Evolutionary conservation across 176 grass and related monocot genomes (phyloP).

Genomic region (Raddia distichophylla): DNA sequence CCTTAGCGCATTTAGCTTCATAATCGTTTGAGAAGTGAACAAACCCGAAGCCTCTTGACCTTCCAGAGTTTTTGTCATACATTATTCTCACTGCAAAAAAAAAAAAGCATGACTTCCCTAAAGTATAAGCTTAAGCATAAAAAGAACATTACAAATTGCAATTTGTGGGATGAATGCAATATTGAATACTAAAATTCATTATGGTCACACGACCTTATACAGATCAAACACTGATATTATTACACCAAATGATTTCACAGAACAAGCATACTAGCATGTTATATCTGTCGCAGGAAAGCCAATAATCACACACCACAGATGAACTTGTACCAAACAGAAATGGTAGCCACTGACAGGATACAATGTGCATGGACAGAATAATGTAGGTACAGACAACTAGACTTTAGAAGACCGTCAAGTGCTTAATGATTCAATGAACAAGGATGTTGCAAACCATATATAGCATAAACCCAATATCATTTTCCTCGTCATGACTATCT

Average conservation of each 20-base stretch:
- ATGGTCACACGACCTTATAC: constrained; percentile 3
- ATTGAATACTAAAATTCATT: constrained; percentile 24
- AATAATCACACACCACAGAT: constrained; percentile 22
- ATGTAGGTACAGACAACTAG: constrained; percentile 3
- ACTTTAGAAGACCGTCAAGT: background rate
- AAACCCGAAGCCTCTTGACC: constrained; percentile 94
- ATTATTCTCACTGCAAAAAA: constrained; percentile 74
- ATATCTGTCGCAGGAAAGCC: background rate
- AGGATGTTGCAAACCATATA: constrained; percentile 13
- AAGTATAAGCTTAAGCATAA: constrained; percentile 12
- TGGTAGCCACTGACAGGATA: background rate
- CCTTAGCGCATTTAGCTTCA: constrained; percentile 77
- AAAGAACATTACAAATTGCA: constrained; percentile 25
- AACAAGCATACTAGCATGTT: constrained; percentile 27
- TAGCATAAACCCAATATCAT: background rate
- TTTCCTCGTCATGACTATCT: constrained; percentile 4
- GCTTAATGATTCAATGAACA: background rate
- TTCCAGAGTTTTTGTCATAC: constrained; percentile 91
- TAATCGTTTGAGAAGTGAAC: constrained; percentile 72
- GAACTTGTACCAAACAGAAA: constrained; percentile 19
- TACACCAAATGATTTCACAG: constrained; percentile 5
- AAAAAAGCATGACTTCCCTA: constrained; percentile 38
- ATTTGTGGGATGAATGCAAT: constrained; percentile 17
- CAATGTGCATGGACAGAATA: constrained; percentile 12
- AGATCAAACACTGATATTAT: constrained; percentile 26